These are phyloP conservation scores for Populus hybrid DNA, from an alignment of 441 rosid species.

Conservation along the genomic window DNA sequence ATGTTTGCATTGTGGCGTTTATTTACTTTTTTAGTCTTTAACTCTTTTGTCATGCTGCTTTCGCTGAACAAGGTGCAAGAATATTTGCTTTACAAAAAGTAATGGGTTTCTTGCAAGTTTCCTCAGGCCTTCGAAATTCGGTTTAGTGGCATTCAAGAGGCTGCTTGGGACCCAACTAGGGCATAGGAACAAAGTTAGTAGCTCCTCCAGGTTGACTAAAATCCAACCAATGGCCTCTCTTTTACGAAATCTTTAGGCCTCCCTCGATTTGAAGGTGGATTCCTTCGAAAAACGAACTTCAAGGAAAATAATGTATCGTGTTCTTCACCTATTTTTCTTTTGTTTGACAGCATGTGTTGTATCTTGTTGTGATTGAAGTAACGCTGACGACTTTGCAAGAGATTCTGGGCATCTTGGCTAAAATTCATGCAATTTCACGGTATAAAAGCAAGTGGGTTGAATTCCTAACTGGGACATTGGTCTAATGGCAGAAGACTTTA, in stretches of 20 bases:
- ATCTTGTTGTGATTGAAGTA: too few relatives aligned
- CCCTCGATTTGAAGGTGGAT: too few relatives aligned
- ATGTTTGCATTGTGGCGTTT: background rate
- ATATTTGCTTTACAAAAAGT: background rate
- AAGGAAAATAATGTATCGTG: too few relatives aligned
- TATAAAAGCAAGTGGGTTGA: background rate
- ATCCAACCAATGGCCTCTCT: background rate
- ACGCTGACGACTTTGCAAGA: too few relatives aligned
- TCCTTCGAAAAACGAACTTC: too few relatives aligned
- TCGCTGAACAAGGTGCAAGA: background rate
- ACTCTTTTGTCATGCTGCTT: background rate
- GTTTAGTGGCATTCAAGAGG: background rate
- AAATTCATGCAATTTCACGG: background rate
- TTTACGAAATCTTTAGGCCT: background rate
- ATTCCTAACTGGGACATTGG: background rate
- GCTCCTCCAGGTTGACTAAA: background rate
- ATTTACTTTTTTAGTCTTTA: background rate
- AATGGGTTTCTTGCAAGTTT: conserved; percentile 23
- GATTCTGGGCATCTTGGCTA: background rate
- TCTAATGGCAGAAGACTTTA: background rate
- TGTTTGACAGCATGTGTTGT: too few relatives aligned
- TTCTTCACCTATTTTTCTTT: too few relatives aligned
- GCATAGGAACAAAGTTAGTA: background rate
- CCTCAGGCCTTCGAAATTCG: background rate
- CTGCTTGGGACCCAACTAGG: background rate